Percentiles rank a stretch among this genome's conserved stretches.
phyloP scores from a whole-genome alignment of 73 alveolate species.

The Tetrahymena thermophila region DNA sequence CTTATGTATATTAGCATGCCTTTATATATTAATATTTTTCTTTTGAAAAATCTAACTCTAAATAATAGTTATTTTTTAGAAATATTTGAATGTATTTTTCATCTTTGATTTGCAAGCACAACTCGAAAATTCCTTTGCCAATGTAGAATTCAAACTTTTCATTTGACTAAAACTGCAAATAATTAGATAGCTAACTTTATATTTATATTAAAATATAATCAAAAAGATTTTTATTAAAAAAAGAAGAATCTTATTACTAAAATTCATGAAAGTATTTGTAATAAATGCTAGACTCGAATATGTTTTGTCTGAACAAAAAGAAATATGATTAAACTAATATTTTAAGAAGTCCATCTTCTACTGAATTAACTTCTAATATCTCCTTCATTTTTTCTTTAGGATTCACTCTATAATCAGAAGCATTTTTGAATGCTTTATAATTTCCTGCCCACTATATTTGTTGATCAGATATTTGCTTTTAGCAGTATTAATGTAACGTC shows the following conservation, averaged over 20 bases:
- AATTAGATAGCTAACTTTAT: neutral
- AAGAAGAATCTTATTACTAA: neutral
- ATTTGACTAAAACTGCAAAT: neutral
- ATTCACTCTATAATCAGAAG: neutral
- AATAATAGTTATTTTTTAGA: neutral
- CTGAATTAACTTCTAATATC: neutral
- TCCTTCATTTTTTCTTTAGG: neutral
- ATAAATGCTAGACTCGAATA: neutral
- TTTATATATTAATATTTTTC: neutral
- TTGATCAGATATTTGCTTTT: neutral
- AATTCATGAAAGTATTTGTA: neutral
- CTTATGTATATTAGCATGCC: neutral
- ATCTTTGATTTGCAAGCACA: neutral
- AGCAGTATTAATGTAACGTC: neutral
- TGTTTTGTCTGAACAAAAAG: neutral
- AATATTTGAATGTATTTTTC: neutral
- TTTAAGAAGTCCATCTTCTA: neutral
- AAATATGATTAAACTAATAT: neutral
- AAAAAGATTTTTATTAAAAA: neutral
- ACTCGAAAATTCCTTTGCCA: neutral
- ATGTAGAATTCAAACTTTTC: neutral
- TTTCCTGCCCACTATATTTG: neutral
- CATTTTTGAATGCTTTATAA: neutral
- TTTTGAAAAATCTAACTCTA: neutral
- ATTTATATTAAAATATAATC: neutral